Conservation (phyloP, 2,329 filamentous ascomycete species). For the Gyromitra esculenta region DNA sequence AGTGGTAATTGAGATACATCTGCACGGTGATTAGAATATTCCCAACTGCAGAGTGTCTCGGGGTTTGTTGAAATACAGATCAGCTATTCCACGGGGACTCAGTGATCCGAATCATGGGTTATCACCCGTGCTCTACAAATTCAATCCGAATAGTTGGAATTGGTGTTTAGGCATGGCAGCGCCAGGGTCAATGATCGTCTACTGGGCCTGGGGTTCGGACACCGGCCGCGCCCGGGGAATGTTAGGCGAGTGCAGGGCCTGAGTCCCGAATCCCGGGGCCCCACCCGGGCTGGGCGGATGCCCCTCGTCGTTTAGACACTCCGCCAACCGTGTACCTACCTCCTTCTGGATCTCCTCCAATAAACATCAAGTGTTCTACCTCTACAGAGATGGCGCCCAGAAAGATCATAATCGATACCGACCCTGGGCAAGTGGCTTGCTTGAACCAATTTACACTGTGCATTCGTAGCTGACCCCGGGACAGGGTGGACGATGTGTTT, state of each 20-base stretch:
- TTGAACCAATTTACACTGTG: neutral
- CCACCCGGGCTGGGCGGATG: neutral
- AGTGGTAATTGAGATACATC: too few species aligned
- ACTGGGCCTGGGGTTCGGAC: neutral
- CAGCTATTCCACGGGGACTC: neutral
- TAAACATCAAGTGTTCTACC: neutral
- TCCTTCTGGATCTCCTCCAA: neutral
- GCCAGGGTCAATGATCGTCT: conserved; percentile 1
- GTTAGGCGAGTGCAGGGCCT: neutral
- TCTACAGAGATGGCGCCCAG: conserved; percentile 69
- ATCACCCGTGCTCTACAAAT: neutral
- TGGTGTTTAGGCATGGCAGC: neutral
- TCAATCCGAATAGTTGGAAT: neutral
- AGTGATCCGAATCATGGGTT: neutral
- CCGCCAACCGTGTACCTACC: neutral
- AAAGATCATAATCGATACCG: conserved; percentile 93
- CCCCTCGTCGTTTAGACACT: neutral
- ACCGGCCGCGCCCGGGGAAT: neutral
- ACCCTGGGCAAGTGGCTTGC: conserved; percentile 68
- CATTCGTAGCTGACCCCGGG: neutral
- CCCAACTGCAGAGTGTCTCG: too few species aligned
- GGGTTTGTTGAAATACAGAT: too few species aligned
- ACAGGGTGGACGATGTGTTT: conserved; percentile 84
- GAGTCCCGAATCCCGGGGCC: neutral
- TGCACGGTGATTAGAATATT: neutral